A percentile compares a stretch with the other conserved stretches of the same genome.
Evolutionary conservation across 2,329 filamentous ascomycete genomes (phyloP).

Genomic region (Penicillium psychrosexuale): DNA sequence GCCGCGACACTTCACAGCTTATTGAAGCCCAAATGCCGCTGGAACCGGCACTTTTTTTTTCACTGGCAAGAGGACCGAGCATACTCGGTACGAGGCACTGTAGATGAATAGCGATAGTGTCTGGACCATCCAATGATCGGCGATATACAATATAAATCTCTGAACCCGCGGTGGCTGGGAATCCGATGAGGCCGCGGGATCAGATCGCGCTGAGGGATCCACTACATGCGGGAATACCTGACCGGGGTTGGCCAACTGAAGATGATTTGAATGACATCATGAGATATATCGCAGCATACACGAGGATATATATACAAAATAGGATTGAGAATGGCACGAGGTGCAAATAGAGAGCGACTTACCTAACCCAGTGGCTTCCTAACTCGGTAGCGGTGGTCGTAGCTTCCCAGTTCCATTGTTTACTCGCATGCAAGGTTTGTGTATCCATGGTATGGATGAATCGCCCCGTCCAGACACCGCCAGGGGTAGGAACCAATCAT

Average conservation of each 20-base stretch:
- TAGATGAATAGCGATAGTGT: conserved; percentile 16
- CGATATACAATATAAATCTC: conserved; percentile 13
- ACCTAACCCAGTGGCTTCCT: too few relatives aligned
- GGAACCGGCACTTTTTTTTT: conserved; percentile 17
- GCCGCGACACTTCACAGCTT: conserved; percentile 16
- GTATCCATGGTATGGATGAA: conserved; percentile 2
- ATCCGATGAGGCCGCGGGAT: conserved; percentile 10
- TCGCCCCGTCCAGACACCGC: conserved; percentile 9
- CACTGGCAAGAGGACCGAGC: conserved; percentile 1
- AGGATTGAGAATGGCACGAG: not conserved
- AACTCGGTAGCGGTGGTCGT: not conserved
- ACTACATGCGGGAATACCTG: conserved; percentile 11
- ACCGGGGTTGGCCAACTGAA: not conserved
- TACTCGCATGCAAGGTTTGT: conserved; percentile 8
- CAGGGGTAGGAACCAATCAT: conserved; percentile 24
- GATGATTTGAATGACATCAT: not conserved
- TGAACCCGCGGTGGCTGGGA: conserved; percentile 25
- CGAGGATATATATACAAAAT: not conserved
- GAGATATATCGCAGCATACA: not conserved
- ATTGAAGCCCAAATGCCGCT: conserved; percentile 12
- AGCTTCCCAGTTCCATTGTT: not conserved
- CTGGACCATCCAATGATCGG: conserved; percentile 13
- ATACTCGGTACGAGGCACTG: not conserved
- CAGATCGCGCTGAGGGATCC: conserved; percentile 21
- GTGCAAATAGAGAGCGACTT: too few relatives aligned